Evolutionary conservation across 768 basidiomycete species (phyloP).

Genomic region (Russula emetica): DNA sequence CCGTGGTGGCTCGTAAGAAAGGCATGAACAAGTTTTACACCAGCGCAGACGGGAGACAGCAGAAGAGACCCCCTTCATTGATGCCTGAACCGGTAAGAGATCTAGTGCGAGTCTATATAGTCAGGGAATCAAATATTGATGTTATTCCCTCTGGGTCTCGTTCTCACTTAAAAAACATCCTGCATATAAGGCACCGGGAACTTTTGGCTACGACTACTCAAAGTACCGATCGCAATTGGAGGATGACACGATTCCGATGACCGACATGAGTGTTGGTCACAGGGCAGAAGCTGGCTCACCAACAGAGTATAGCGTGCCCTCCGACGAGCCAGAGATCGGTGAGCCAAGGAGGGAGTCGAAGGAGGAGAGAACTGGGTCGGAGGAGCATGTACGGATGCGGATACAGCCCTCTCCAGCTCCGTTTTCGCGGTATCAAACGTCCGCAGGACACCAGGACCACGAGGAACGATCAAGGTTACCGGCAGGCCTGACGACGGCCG

Average conservation of each 20-base stretch:
- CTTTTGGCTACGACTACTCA: constrained; percentile 71
- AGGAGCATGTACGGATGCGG: constrained; percentile 29
- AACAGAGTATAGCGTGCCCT: neutral
- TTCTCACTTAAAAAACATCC: neutral
- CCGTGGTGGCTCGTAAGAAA: constrained; percentile 79
- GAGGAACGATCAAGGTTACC: constrained; percentile 24
- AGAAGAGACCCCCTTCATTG: constrained; percentile 40
- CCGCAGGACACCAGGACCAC: constrained; percentile 17
- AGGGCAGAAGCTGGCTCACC: constrained; percentile 23
- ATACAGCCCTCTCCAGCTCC: constrained; percentile 53
- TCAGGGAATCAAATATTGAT: neutral
- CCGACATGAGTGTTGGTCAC: neutral
- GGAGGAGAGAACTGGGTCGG: constrained; percentile 6
- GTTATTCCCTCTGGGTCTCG: neutral
- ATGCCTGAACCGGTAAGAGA: constrained; percentile 55
- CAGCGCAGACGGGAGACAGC: constrained; percentile 61
- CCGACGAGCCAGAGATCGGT: neutral
- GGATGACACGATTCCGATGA: constrained; percentile 9
- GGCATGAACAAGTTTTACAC: constrained; percentile 70
- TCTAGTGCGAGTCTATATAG: neutral
- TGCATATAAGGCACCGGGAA: constrained; percentile 63
- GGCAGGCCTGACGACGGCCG: constrained; percentile 20
- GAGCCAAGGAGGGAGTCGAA: neutral
- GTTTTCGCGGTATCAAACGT: constrained; percentile 52
- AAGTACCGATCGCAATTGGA: constrained; percentile 51